These are phyloP conservation scores for Ceratobasidium sp. DNA, from an alignment of 1,284 basidiomycete species.

Conservation along the genomic window DNA sequence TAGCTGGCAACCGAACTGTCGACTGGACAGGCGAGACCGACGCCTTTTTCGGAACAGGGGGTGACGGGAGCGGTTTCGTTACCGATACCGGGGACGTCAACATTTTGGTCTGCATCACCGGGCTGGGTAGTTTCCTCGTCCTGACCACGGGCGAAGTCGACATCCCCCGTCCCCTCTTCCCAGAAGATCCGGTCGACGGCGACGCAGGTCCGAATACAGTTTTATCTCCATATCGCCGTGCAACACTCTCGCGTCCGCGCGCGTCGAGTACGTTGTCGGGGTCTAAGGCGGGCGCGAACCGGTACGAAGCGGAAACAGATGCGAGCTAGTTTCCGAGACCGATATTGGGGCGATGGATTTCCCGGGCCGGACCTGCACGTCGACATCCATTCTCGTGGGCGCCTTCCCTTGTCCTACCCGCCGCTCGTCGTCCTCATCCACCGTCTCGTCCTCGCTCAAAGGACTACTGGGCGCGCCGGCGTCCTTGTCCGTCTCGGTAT, in stretches of 20 bases:
- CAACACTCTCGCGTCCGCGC: conserved; percentile 6
- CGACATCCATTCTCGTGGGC: background rate
- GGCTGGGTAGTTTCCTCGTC: background rate
- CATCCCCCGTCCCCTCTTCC: background rate
- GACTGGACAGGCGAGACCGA: conserved; percentile 2
- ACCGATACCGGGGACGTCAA: background rate
- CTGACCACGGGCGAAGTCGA: conserved; percentile 10
- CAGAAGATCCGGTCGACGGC: background rate
- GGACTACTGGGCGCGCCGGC: conserved; percentile 15
- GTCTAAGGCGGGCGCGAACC: background rate
- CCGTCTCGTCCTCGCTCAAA: conserved; percentile 29
- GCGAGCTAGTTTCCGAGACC: background rate
- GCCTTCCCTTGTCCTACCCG: background rate
- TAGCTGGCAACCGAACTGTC: background rate
- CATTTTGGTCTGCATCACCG: background rate
- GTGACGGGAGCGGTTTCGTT: background rate
- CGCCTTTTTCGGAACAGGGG: background rate
- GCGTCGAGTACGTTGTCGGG: background rate
- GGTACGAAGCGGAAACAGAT: background rate
- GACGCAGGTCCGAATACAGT: conserved; percentile 6
- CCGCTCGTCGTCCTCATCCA: conserved; percentile 20
- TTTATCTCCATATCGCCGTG: conserved; percentile 37
- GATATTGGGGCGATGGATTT: background rate
- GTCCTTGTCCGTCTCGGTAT: conserved; percentile 40
- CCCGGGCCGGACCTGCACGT: background rate